Evolutionary conservation across 345 rosid species (phyloP), one percentile per base, ranked within the genome.

Genomic region (Melaleuca alternifolia): DNA sequence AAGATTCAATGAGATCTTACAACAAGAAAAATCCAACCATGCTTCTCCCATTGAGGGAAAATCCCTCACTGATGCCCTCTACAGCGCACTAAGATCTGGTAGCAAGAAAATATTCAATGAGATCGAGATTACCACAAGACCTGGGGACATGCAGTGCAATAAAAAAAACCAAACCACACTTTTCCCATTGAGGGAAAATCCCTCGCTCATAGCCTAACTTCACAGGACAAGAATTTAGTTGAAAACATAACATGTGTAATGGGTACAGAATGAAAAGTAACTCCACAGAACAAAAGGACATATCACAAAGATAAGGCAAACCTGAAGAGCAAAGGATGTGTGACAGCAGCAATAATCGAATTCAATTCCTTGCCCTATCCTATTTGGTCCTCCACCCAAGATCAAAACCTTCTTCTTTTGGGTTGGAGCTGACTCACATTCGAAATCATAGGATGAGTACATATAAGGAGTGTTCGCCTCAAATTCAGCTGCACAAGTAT

Each of bases 321-420:
- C 99, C 99, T 96, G 98, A 88, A 97, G 96, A 52, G 99, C 94
- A 84, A 95, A 97, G 52, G 99, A 97, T 20, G 99, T 92, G 89
- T 96, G 99, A 91, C 99, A 97, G 88, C 99, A 97, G 86, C 99
- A 97, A 92, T 97, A 97, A 91, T 97, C 99, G 86, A 97, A 97
- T 85, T 97, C 99, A 88, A 97, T 97, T 83, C 99, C 99, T 89
- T 96, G 99, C 46, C 99, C 99, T 86, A 97, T 96, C 86, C 99
- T 94, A 89, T 97, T 97, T 50, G 99, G 99, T 84, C 99, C 99
- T 89, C 99, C 99, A 83, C 98, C 99, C 86, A 97, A 91, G 91
- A 97, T 97, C 96, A 97, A 86, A 85, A 96, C 98, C 93, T 97
- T 96, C 90, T 92, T 94, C 89, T 86, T 94, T 85, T 30, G 88